Percentiles rank a stretch among this genome's conserved stretches.
These are phyloP conservation scores for Naganishia vaughanmartiniae DNA, from an alignment of 768 basidiomycete genomes.

Conservation along the genomic window DNA sequence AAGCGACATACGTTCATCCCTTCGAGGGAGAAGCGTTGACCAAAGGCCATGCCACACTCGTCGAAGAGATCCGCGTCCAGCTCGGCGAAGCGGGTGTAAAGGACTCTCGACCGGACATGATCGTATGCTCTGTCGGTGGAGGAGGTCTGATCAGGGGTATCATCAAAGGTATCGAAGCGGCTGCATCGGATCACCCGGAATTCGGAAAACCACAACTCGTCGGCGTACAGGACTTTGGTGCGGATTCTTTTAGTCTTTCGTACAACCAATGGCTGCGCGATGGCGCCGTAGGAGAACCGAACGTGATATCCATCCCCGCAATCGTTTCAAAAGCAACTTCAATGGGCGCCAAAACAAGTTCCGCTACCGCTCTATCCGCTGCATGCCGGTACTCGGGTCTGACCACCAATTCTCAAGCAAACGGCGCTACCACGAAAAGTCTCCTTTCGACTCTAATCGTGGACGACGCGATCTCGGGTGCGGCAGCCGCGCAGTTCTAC, in stretches of 20 bases:
- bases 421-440: neutral
- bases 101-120: constrained; percentile 32
- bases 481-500: constrained; percentile 23
- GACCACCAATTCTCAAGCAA: neutral
- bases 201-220: constrained; percentile 25
- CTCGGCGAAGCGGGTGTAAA: constrained; percentile 23
- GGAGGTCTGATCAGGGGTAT: constrained; percentile 44
- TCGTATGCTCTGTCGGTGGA: constrained; percentile 44
- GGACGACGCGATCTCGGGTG: constrained; percentile 29
- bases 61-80: constrained; percentile 40
- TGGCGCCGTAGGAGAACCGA: neutral
- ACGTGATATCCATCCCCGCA: constrained; percentile 38
- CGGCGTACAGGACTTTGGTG: constrained; percentile 29
- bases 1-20: constrained; percentile 44
- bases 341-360: constrained; percentile 36
- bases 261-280: constrained; percentile 17
- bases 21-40: constrained; percentile 43
- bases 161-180: constrained; percentile 33
- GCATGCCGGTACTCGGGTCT: constrained; percentile 19
- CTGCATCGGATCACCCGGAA: neutral
- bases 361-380: constrained; percentile 1
- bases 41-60: constrained; percentile 38
- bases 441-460: constrained; percentile 17
- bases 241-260: constrained; percentile 28
- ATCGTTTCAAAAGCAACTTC: constrained; percentile 45